Evolutionary conservation across 176 grass and related monocot genomes (phyloP).

Genomic region (Carex parvula): DNA sequence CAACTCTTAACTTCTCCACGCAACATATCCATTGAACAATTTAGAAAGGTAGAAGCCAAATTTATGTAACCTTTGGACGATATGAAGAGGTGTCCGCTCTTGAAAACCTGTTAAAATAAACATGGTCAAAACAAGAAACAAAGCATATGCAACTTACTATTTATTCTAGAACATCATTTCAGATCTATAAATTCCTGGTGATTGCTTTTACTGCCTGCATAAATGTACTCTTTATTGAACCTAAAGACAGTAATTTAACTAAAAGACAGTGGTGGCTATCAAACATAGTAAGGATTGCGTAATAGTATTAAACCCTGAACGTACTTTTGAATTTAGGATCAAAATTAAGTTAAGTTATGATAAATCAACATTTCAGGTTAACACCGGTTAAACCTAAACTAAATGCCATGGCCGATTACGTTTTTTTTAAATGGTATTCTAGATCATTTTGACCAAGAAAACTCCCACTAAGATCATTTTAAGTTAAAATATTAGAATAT

Average conservation of each 20-base stretch:
- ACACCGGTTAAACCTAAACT: background rate
- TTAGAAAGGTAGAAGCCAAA: background rate
- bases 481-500: background rate
- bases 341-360: background rate
- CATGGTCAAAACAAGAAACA: background rate
- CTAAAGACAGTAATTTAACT: background rate
- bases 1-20: background rate
- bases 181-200: background rate
- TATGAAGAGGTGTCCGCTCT: constrained; percentile 97
- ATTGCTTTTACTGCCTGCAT: background rate
- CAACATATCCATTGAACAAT: constrained; percentile 6
- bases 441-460: background rate
- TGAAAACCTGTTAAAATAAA: constrained; percentile 67
- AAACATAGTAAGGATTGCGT: background rate
- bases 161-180: background rate
- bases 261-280: background rate
- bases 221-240: background rate
- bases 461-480: background rate
- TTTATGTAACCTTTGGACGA: constrained; percentile 88
- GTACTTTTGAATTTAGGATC: background rate
- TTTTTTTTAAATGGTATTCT: background rate
- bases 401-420: background rate
- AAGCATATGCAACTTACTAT: background rate
- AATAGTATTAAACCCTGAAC: background rate
- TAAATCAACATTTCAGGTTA: background rate